phyloP scores from a whole-genome alignment of 345 rosid species.

The Garcia nutans region DNA sequence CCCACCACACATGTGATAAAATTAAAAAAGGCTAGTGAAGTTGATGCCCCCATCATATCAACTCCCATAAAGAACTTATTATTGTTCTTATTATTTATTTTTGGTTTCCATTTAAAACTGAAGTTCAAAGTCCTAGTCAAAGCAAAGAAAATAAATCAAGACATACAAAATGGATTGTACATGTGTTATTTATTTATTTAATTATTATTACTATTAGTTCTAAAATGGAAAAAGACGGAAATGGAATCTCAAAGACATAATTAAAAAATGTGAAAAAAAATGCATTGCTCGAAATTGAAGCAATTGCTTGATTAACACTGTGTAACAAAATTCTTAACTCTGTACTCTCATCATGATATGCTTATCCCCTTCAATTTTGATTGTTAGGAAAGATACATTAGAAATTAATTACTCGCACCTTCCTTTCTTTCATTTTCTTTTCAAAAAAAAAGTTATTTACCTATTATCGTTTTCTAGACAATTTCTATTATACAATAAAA shows the following conservation, averaged over 20 bases:
- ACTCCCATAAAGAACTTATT: background rate
- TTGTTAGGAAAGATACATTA: too few relatives aligned
- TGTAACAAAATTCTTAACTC: background rate
- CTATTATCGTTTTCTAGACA: too few relatives aligned
- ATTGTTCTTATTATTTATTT: background rate
- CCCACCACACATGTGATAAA: too few relatives aligned
- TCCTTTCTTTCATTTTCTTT: too few relatives aligned
- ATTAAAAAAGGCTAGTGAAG: background rate
- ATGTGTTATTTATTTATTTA: too few relatives aligned
- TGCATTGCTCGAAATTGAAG: slow-evolving; percentile 3
- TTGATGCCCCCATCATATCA: background rate
- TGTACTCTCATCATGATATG: background rate
- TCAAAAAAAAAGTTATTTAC: too few relatives aligned
- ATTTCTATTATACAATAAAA: too few relatives aligned
- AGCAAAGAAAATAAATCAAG: background rate
- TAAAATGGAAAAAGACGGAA: background rate
- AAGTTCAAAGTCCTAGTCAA: background rate
- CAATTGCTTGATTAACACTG: background rate
- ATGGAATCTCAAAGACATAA: background rate
- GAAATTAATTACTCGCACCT: too few relatives aligned
- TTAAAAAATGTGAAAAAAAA: background rate
- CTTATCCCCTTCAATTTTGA: too few relatives aligned
- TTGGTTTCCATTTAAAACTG: background rate
- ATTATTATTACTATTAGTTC: background rate
- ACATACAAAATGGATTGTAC: background rate